Percentiles rank a stretch among this genome's conserved stretches.
These are phyloP conservation scores for Harringtonia aguacate DNA, from an alignment of 2,329 filamentous ascomycete genomes.

Conservation along the genomic window DNA sequence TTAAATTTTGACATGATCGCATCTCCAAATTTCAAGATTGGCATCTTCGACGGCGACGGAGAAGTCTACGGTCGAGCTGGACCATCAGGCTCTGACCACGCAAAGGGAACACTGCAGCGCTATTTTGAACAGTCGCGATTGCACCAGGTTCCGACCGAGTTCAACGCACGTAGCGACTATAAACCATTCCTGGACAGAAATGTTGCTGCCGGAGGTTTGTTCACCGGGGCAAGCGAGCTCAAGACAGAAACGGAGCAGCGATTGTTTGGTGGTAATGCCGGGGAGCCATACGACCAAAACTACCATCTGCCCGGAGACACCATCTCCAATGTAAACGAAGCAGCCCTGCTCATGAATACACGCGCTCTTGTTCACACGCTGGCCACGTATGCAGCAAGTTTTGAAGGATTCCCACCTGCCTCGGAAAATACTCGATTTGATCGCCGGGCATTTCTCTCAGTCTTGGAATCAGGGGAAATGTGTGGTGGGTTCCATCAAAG, in stretches of 20 bases:
- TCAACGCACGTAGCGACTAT: slow-evolving; percentile 54
- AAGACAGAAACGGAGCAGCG: slow-evolving; percentile 42
- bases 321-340: slow-evolving; percentile 39
- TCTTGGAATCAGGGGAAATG: no score
- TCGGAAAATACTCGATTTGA: no score
- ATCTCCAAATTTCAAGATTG: slow-evolving; percentile 31
- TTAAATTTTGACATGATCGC: slow-evolving; percentile 49
- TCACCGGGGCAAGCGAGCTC: slow-evolving; percentile 43
- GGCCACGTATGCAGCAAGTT: slow-evolving; percentile 36
- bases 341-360: slow-evolving; percentile 42
- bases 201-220: slow-evolving; percentile 57
- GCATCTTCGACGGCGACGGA: slow-evolving; percentile 40
- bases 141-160: slow-evolving; percentile 37
- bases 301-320: slow-evolving; percentile 35
- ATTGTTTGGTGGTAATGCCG: slow-evolving; percentile 52
- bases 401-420: slow-evolving; percentile 17
- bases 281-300: slow-evolving; percentile 33
- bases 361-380: slow-evolving; percentile 43
- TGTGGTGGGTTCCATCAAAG: no score
- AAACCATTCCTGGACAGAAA: slow-evolving; percentile 53
- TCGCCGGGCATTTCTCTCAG: no score
- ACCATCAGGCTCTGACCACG: slow-evolving; percentile 43
- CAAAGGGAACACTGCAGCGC: slow-evolving; percentile 38
- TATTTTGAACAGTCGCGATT: slow-evolving; percentile 25
- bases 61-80: slow-evolving; percentile 41